Percentiles rank a stretch among this genome's conserved stretches.
Evolutionary conservation across 805 yeast genomes (phyloP).

Genomic region (Myxozyma mucilagina): DNA sequence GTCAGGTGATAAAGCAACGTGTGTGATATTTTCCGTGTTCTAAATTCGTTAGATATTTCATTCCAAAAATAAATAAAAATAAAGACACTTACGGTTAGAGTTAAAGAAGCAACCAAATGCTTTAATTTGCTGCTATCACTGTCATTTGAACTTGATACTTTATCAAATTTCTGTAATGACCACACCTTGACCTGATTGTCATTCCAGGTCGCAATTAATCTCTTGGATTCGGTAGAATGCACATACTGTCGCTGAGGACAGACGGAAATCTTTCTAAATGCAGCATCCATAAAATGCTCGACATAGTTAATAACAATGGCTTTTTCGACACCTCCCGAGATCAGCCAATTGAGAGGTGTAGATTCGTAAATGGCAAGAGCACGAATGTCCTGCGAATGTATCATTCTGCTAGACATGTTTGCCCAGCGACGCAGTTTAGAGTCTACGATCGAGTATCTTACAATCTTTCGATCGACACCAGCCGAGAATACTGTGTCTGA

Average conservation of each 20-base stretch:
- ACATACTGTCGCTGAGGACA: conserved; percentile 62
- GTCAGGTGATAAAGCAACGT: conserved; percentile 63
- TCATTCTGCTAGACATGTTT: conserved; percentile 67
- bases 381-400: conserved; percentile 62
- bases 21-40: conserved; percentile 78
- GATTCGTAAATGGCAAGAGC: conserved; percentile 40
- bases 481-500: conserved; percentile 76
- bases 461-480: conserved; percentile 91
- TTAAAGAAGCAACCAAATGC: conserved; percentile 59
- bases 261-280: conserved; percentile 65
- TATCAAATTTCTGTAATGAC: conserved; percentile 43
- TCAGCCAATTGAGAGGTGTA: conserved; percentile 53
- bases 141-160: conserved; percentile 1
- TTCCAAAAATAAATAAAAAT: not conserved
- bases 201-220: conserved; percentile 72
- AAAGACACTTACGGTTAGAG: conserved; percentile 7
- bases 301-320: conserved; percentile 61
- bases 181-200: conserved; percentile 82
- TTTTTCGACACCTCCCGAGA: conserved; percentile 83
- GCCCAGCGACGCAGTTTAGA: conserved; percentile 62
- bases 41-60: conserved; percentile 44
- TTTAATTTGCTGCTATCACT: conserved; percentile 43
- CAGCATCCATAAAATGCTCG: conserved; percentile 63
- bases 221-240: conserved; percentile 48
- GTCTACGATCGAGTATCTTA: conserved; percentile 60